Evolutionary conservation across 305 asterid genomes (phyloP).

Genomic region (Plantago coronopus): DNA sequence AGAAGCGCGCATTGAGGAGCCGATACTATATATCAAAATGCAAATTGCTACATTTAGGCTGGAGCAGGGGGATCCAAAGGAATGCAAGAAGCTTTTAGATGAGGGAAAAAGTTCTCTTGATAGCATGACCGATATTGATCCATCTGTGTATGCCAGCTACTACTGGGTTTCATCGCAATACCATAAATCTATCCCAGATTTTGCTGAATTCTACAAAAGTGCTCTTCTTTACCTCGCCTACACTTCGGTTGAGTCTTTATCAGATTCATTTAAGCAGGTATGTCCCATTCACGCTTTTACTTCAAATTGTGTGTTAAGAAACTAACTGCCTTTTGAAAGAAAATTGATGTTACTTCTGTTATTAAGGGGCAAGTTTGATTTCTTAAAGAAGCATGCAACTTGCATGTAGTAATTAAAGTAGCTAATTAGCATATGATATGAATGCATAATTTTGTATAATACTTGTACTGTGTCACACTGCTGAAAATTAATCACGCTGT

Average conservation of each 20-base stretch:
- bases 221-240: slow-evolving; percentile 92
- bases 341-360: too few relatives aligned
- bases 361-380: too few relatives aligned
- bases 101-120: slow-evolving; percentile 90
- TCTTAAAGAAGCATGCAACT: too few relatives aligned
- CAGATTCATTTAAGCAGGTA: slow-evolving; percentile 91
- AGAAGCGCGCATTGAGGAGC: slow-evolving; percentile 80
- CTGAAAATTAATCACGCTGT: neutral
- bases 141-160: slow-evolving; percentile 85
- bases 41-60: slow-evolving; percentile 77
- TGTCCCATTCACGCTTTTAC: neutral
- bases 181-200: slow-evolving; percentile 74
- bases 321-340: too few relatives aligned
- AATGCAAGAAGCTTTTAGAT: slow-evolving; percentile 75
- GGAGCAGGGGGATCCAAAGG: slow-evolving; percentile 82
- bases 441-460: too few relatives aligned
- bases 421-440: too few relatives aligned
- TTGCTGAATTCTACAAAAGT: slow-evolving; percentile 87
- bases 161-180: slow-evolving; percentile 94
- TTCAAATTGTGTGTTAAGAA: too few relatives aligned
- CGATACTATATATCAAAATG: slow-evolving; percentile 76
- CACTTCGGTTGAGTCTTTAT: slow-evolving; percentile 77
- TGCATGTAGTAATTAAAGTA: too few relatives aligned
- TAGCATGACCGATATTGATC: slow-evolving; percentile 99
- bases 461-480: too few relatives aligned